Base-by-base conservation (phyloP, 2,329 filamentous ascomycete genomes). In the Calonectria crousiana region DNA sequence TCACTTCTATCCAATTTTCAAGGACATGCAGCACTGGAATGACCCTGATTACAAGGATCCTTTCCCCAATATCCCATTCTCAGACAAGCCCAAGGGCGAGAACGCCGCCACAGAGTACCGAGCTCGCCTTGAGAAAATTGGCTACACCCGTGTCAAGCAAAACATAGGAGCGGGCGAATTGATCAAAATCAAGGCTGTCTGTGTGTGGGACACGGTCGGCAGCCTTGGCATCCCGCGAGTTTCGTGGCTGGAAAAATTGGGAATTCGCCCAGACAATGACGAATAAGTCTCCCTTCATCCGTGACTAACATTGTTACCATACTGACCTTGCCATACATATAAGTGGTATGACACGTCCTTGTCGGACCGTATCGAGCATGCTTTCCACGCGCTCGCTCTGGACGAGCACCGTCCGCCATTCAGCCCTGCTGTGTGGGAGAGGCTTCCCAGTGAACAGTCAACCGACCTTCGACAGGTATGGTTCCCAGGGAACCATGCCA, bases 401-500 rank as follows among this genome's bases (percentile, higher is more conserved):
- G 90, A 92, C 72, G 90, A 92, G 81, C 87, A 86, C 26, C 87
- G 90, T 11, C 81, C 86, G 0, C 87, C 89, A 0, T 92, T 92
- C 73, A 84, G 82, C n/a, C 89, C 90, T 16, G 88, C 90, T 2
- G 82, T 92, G 1, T 92, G 89, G 90, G 88, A 90, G 76, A 84
- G 87, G 26, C 82, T 83, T 11, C 82, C 82, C 32, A 84, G 86
- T 36, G 82, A 81, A 44, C 78, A 83, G 18, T 84, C 81, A 28
- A 88, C 87, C 2, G 85, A 89, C 73, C 82, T 89, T 56, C 84
- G 87, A 34, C 88, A 89, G 75, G 87, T 89, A 16, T 93, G 92
- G 92, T 95, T 95, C 79, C 92, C 93, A 0, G 93, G 93, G 9
- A 91, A 90, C 65, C 94, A 95, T 80, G 91, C 88, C 14, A 93